Evolutionary conservation across 2,329 filamentous ascomycete species (phyloP).

Genomic region (Fonsecaea nubica): DNA sequence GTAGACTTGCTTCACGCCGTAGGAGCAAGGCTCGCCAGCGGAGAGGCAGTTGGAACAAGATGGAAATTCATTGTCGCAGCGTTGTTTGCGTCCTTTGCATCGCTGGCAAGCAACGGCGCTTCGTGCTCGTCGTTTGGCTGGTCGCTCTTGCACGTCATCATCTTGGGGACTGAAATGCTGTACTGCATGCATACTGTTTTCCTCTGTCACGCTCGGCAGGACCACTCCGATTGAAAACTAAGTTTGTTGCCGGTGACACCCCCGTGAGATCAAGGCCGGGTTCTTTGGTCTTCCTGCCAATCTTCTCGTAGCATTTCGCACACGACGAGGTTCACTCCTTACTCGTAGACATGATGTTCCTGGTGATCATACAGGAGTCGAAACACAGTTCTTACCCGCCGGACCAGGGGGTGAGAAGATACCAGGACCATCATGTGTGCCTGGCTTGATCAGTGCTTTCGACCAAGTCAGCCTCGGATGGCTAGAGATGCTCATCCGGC

Average conservation of each 20-base stretch:
- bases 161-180: not conserved
- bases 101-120: conserved; percentile 1
- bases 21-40: not conserved
- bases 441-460: not conserved
- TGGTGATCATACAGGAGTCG: not conserved
- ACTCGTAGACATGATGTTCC: not conserved
- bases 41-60: conserved; percentile 4
- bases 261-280: not conserved
- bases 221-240: not conserved
- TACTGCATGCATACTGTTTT: not conserved
- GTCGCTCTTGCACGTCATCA: not conserved
- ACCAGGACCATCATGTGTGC: not conserved
- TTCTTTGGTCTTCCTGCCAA: not conserved
- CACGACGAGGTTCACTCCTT: not conserved
- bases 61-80: conserved; percentile 4
- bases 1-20: conserved; percentile 3
- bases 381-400: not conserved
- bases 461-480: not conserved
- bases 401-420: not conserved
- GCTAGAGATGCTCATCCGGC: not conserved
- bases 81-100: conserved; percentile 6
- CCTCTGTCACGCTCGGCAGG: not conserved
- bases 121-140: not conserved
- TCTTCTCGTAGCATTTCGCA: not conserved
- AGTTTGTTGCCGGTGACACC: not conserved